Base-by-base conservation (phyloP, 306 rosid species). In the Arachis hypogaea region DNA sequence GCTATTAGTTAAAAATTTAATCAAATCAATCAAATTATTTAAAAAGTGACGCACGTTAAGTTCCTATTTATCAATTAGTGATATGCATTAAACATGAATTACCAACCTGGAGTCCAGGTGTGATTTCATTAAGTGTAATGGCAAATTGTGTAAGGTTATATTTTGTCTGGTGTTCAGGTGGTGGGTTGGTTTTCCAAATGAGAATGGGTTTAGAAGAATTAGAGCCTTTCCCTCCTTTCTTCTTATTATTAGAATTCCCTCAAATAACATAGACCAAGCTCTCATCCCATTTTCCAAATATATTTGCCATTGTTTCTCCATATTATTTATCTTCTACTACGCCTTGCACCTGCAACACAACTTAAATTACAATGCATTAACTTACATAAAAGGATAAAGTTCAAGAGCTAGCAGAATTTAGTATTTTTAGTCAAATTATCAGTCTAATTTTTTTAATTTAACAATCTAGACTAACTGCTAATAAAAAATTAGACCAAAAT, bases 251-350 rank as follows among this genome's bases (percentile, higher is more conserved):
- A 7, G 89, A 75, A 76, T 77, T 79, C 77, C 86, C 96, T 59
- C 95, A 96, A 55, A 49, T 65, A 73, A 85, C 77, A 43, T 75
- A 94, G 73, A 85, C 86, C 85, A 94, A 80, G 71, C 92, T 87
- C 77, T 92, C 99, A 69, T 92, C 95, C 97, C 99, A 94, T 80
- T 89, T 94, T 56, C 99, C 99, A 79, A 88, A 83, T 45, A 94
- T 7, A 6, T 92, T 91, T 43, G 97, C 96, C 68, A 63, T 82
- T 30, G 89, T 85, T 85, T 22, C 89, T 43, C 99, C 97, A 60
- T n/a, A n/a, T n/a, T 73, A 79, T 81, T 73, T 89, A 87, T 94
- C 99, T 84, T 84, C 93, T 56, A 91, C 92, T 58, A 64, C 9
- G 51, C 99, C 97, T 0, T 86, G 92, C 59, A 92, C 85, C 99